These are phyloP conservation scores for Zygoascus sp. DNA, from an alignment of 1,139 yeast species.

Conservation along the genomic window DNA sequence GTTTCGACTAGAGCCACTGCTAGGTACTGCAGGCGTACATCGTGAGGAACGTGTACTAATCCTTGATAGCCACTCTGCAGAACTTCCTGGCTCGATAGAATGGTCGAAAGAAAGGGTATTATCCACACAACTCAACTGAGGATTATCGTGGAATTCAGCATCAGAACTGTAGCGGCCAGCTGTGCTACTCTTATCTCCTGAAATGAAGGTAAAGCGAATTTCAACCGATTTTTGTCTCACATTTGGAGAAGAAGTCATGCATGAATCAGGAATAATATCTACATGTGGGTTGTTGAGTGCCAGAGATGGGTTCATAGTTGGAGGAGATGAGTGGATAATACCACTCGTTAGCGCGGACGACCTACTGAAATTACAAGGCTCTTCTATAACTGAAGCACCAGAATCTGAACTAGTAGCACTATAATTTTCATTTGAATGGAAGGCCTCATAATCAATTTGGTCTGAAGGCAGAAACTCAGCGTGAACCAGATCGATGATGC, in stretches of 20 bases:
- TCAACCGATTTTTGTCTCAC: no score
- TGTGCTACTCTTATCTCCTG: not conserved
- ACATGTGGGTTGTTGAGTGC: not conserved
- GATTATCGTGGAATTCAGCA: not conserved
- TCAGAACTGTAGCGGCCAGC: not conserved
- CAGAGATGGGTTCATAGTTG: slow-evolving; percentile 1
- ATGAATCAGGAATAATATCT: not conserved
- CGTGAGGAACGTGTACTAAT: no score
- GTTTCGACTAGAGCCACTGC: no score
- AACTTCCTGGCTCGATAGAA: not conserved
- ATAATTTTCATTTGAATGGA: not conserved
- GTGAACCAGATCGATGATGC: not conserved
- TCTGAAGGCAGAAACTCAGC: not conserved
- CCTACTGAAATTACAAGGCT: no score
- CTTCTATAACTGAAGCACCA: not conserved
- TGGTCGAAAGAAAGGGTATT: no score
- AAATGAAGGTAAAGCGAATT: not conserved
- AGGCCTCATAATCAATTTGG: not conserved
- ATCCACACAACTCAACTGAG: no score
- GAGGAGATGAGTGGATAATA: not conserved
- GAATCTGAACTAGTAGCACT: not conserved
- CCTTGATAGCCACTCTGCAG: not conserved
- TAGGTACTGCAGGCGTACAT: no score
- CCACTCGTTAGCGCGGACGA: no score
- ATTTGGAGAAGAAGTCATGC: not conserved